Evolutionary conservation across 208 protist genomes (phyloP).

Genomic region (Trypanosoma cruzi): DNA sequence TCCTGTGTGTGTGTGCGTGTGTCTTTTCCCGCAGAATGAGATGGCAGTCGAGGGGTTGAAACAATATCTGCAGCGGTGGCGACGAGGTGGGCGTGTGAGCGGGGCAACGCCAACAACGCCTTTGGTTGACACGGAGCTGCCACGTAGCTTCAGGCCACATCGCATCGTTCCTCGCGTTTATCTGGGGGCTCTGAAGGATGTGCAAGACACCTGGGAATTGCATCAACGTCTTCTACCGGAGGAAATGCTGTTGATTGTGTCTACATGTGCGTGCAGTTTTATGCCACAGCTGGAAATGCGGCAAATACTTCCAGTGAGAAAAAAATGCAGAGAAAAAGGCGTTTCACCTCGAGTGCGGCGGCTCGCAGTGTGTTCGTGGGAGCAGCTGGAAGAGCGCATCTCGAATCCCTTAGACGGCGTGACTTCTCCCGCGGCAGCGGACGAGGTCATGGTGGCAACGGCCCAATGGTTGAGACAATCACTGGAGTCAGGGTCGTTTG

Average conservation of each 20-base stretch:
- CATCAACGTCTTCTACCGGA: slow-evolving; percentile 32
- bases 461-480: slow-evolving; percentile 5
- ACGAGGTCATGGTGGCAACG: neutral
- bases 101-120: neutral
- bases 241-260: slow-evolving; percentile 38
- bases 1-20: neutral
- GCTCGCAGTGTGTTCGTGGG: slow-evolving; percentile 27
- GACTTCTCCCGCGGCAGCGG: neutral
- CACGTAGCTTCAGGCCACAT: slow-evolving; percentile 47
- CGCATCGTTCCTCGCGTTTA: slow-evolving; percentile 63
- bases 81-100: neutral
- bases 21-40: neutral
- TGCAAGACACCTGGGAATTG: slow-evolving; percentile 36
- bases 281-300: slow-evolving; percentile 30
- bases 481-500: slow-evolving; percentile 6
- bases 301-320: slow-evolving; percentile 11
- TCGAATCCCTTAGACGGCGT: neutral
- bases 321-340: neutral
- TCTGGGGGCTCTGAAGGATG: slow-evolving; percentile 46
- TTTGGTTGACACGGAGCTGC: neutral
- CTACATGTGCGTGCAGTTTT: slow-evolving; percentile 24
- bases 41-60: slow-evolving; percentile 5
- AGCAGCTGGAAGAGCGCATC: slow-evolving; percentile 19
- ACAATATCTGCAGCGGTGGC: slow-evolving; percentile 15
- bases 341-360: neutral